Evolutionary conservation across 768 basidiomycete genomes (phyloP).

Genomic region (Cystofilobasidium macerans): DNA sequence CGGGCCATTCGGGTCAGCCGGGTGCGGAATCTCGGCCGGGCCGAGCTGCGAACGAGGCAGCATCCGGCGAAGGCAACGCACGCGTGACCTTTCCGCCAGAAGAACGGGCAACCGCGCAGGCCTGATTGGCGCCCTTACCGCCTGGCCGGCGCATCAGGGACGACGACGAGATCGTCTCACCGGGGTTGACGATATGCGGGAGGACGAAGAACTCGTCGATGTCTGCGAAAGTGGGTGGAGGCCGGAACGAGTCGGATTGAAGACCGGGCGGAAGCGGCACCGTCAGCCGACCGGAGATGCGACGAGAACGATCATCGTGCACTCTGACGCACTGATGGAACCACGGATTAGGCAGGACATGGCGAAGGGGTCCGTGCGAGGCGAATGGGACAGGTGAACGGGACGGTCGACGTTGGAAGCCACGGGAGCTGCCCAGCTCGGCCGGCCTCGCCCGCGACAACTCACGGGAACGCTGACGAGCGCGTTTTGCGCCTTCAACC

Average conservation of each 20-base stretch:
- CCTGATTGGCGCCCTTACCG: constrained; percentile 44
- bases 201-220: constrained; percentile 37
- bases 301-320: no score
- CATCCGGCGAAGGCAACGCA: background rate
- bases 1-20: constrained; percentile 32
- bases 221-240: constrained; percentile 28
- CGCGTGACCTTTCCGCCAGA: background rate
- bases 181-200: constrained; percentile 33
- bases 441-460: no score
- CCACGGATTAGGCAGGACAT: constrained; percentile 22
- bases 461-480: no score
- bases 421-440: no score
- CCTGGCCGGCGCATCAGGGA: constrained; percentile 37
- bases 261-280: background rate
- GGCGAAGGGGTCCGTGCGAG: no score
- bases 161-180: constrained; percentile 41
- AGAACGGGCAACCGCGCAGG: constrained; percentile 36
- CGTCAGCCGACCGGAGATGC: background rate
- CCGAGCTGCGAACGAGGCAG: constrained; percentile 14
- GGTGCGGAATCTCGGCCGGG: background rate
- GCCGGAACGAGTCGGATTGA: background rate
- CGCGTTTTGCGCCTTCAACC: no score
- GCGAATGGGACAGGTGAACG: no score
- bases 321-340: constrained; percentile 25
- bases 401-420: no score